These are phyloP conservation scores for Mortierella sp. DNA, from an alignment of 371 early-diverging fungal genomes.

Conservation along the genomic window DNA sequence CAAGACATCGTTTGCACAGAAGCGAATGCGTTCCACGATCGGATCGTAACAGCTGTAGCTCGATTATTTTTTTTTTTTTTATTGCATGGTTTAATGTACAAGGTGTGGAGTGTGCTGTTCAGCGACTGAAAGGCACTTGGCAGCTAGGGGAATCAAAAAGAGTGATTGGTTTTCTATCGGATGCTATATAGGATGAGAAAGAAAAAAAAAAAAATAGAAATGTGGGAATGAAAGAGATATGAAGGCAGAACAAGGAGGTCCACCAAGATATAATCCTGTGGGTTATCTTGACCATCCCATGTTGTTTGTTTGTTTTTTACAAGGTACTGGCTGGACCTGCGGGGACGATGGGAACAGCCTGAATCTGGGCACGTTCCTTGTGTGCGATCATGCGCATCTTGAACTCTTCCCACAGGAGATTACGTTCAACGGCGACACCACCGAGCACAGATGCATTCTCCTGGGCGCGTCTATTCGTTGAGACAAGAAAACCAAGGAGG, in stretches of 20 bases:
- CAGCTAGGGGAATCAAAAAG: too few relatives aligned
- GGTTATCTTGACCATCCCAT: too few relatives aligned
- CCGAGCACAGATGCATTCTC: slow-evolving; percentile 89
- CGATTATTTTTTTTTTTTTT: neutral
- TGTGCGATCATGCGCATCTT: slow-evolving; percentile 40
- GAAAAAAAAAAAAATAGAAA: neutral
- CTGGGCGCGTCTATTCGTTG: slow-evolving; percentile 82
- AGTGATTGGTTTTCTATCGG: neutral
- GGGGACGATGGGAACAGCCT: slow-evolving; percentile 36
- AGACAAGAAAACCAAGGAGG: neutral
- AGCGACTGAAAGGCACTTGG: too few relatives aligned
- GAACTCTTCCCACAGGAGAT: slow-evolving; percentile 65
- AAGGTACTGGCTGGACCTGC: slow-evolving; percentile 38
- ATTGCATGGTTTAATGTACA: too few relatives aligned
- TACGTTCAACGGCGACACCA: slow-evolving; percentile 59
- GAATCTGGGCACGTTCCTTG: slow-evolving; percentile 38
- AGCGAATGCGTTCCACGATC: slow-evolving; percentile 20
- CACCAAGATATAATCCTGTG: too few relatives aligned
- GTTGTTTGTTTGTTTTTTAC: slow-evolving; percentile 22
- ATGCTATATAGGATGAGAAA: slow-evolving; percentile 2
- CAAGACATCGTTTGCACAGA: slow-evolving; percentile 44
- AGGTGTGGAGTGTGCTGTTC: too few relatives aligned
- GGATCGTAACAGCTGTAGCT: neutral
- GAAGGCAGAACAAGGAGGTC: too few relatives aligned
- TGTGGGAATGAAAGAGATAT: neutral